Evolutionary conservation across 352 stramenopile genomes (phyloP), one percentile per base, ranked within the genome.

Genomic region (Pythium oligandrum): DNA sequence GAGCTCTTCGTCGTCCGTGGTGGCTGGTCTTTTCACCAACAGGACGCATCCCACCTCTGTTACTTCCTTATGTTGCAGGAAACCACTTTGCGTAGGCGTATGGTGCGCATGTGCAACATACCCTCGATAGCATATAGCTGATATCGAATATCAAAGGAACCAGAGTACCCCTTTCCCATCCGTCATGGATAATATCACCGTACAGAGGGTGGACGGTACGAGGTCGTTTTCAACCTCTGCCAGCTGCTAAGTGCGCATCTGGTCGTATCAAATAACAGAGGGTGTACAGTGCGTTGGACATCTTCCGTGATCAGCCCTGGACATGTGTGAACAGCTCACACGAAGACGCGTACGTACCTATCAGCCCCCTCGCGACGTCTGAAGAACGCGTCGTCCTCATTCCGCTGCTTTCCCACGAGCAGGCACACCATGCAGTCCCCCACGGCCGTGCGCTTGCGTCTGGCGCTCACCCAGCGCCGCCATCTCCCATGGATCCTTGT

Each of bases 381-480:
- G 17, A 26, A 26, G 17, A 26, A 26, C 17, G 38, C 38, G 38
- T 42, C 38, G 38, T 42, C 38, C 17, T 26, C 17, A 26, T 26
- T 26, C 17, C 17, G 17, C 17, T 26, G 17, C 17, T 26, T 26
- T 26, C 17, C 17, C 17, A 26, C 17, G 17, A 26, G 17, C 17
- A 26, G 0, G 17, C 17, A 26, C 17, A 26, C 4, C 6, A 88
- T 90, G 77, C 79, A 87, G 63, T 83, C 71, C 31, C 52, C 73
- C 4, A 63, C 72, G 6, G 78, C 70, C 32, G 71, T 91, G 60
- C 78, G 80, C 58, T 62, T 88, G 70, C 78, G 78, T 56, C 78
- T 91, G 66, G 72, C 68, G 51, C 58, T 91, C 6, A 68, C 48
- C 42, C 71, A 88, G 65, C 75, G 76, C 40, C 76, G 77, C 55